Percentiles rank a stretch among this genome's conserved stretches.
Conservation (phyloP, 345 rosid genomes). For the Salix dunnii region DNA sequence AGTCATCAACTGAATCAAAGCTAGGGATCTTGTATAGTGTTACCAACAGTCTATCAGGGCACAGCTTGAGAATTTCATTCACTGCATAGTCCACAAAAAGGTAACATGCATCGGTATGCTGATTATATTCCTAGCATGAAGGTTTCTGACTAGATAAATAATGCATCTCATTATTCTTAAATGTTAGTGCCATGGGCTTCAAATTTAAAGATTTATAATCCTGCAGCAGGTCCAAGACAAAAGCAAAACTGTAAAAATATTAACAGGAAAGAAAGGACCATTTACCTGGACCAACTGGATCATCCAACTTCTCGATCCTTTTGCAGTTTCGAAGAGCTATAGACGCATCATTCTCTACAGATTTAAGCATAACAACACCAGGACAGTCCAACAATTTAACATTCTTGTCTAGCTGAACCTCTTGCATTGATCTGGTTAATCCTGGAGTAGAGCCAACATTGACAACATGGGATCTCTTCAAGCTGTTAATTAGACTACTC, state of each 20-base stretch:
- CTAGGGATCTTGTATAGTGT: slow-evolving; percentile 67
- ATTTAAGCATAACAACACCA: slow-evolving; percentile 94
- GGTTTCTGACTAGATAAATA: too few relatives aligned
- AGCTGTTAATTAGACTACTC: slow-evolving; percentile 97
- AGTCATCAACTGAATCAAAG: slow-evolving; percentile 80
- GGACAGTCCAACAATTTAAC: slow-evolving; percentile 93
- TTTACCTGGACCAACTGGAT: slow-evolving; percentile 89
- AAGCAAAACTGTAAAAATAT: neutral
- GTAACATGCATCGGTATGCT: slow-evolving; percentile 12
- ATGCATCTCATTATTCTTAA: too few relatives aligned
- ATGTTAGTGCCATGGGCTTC: too few relatives aligned
- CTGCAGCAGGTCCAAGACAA: neutral
- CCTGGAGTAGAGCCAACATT: slow-evolving; percentile 98
- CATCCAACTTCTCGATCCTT: slow-evolving; percentile 92
- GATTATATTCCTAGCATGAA: neutral
- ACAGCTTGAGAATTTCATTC: slow-evolving; percentile 82
- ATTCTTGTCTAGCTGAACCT: slow-evolving; percentile 89
- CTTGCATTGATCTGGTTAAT: slow-evolving; percentile 86
- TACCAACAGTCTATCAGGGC: slow-evolving; percentile 63
- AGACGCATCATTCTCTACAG: slow-evolving; percentile 61
- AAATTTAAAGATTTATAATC: too few relatives aligned
- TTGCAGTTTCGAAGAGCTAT: slow-evolving; percentile 91
- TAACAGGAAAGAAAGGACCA: neutral
- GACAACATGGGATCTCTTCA: slow-evolving; percentile 87
- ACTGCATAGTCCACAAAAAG: slow-evolving; percentile 42